Evolutionary conservation across 2,329 filamentous ascomycete species (phyloP).

Genomic region (Malbranchea zuffiana): DNA sequence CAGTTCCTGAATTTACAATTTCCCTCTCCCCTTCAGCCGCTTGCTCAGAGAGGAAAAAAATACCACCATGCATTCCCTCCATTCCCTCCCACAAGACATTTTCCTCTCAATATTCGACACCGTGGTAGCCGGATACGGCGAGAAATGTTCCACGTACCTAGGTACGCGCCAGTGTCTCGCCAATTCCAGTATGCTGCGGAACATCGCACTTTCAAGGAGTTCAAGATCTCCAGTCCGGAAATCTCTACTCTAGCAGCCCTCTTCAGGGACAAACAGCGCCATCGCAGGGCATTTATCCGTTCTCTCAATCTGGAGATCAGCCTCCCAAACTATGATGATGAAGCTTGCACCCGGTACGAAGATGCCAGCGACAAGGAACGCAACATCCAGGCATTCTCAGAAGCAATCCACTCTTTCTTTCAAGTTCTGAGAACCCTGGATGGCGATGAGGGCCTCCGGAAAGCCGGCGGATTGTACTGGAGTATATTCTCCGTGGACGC

Average conservation of each 20-base stretch:
- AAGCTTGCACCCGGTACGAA: background rate
- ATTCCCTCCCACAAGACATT: constrained; percentile 6
- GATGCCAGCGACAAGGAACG: background rate
- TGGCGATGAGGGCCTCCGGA: constrained; percentile 3
- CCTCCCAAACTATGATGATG: constrained; percentile 1
- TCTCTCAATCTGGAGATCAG: background rate
- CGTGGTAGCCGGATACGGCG: background rate
- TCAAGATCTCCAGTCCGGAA: background rate
- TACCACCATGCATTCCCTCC: too few species aligned
- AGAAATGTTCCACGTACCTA: background rate
- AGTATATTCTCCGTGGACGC: background rate
- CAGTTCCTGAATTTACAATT: too few species aligned
- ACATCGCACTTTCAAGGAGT: background rate
- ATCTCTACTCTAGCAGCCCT: background rate
- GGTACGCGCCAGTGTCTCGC: background rate
- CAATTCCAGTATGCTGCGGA: constrained; percentile 1
- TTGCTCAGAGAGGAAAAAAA: too few species aligned
- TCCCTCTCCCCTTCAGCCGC: too few species aligned
- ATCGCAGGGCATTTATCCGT: constrained; percentile 2
- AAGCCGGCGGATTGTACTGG: background rate
- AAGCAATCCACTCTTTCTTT: background rate
- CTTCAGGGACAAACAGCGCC: background rate
- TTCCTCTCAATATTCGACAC: constrained; percentile 5
- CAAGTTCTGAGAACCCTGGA: constrained; percentile 3
- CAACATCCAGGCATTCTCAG: constrained; percentile 5